These are phyloP conservation scores for Xylariaceae sp. DNA, from an alignment of 2,329 filamentous ascomycete species.

Conservation along the genomic window DNA sequence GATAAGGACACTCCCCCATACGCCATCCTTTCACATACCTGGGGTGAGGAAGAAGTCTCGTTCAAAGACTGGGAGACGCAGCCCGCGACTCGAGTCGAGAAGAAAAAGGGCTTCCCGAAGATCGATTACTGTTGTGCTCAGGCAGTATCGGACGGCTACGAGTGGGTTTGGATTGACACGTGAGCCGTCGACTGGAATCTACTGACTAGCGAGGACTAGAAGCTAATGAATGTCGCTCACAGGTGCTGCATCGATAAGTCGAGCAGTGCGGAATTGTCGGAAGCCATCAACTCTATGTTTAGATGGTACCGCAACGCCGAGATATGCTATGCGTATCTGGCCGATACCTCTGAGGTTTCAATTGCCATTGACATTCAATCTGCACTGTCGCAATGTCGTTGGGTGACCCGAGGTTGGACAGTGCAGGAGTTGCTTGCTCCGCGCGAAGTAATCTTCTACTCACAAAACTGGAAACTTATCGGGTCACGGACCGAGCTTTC, in stretches of 20 bases:
- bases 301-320: constrained; percentile 23
- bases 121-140: constrained; percentile 9
- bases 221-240: neutral
- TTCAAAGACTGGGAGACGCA: constrained; percentile 6
- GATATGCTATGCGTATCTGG: constrained; percentile 26
- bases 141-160: constrained; percentile 5
- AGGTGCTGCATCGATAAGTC: constrained; percentile 26
- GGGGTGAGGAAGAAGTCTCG: constrained; percentile 4
- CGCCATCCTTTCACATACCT: constrained; percentile 14
- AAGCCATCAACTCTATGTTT: too few relatives aligned
- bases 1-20: neutral
- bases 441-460: constrained; percentile 20
- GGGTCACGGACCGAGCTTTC: constrained; percentile 20
- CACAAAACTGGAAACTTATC: constrained; percentile 17
- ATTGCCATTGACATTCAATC: neutral
- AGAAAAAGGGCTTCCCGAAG: constrained; percentile 8
- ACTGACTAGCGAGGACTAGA: neutral
- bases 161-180: constrained; percentile 13
- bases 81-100: neutral
- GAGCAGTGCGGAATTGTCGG: constrained; percentile 24
- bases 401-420: constrained; percentile 16
- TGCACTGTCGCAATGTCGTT: constrained; percentile 3
- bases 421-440: constrained; percentile 24
- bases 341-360: constrained; percentile 14
- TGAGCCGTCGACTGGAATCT: neutral